Conservation (phyloP, 2,329 filamentous ascomycete genomes). For the Hypoxylon sp. region DNA sequence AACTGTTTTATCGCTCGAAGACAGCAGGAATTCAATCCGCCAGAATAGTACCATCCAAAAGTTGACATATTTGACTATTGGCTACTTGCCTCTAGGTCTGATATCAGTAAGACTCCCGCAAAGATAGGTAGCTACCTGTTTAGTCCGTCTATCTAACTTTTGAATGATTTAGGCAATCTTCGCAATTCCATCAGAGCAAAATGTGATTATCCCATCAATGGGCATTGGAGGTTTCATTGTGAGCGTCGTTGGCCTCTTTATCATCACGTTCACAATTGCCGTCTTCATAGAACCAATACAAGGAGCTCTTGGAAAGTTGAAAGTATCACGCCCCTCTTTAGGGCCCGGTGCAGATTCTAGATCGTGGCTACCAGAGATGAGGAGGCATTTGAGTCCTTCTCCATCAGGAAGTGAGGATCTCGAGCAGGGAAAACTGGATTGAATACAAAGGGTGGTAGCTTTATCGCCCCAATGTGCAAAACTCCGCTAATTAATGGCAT, state of each 20-base stretch:
- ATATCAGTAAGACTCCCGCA: slow-evolving; percentile 9
- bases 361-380: not conserved
- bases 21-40: slow-evolving; percentile 14
- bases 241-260: slow-evolving; percentile 17
- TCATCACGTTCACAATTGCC: slow-evolving; percentile 18
- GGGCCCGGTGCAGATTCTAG: not conserved
- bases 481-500: too few relatives aligned
- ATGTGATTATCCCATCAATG: slow-evolving; percentile 33
- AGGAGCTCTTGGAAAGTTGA: not conserved
- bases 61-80: slow-evolving; percentile 35
- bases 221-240: slow-evolving; percentile 23
- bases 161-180: slow-evolving; percentile 29
- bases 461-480: too few relatives aligned
- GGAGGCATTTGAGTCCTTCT: not conserved
- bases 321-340: not conserved
- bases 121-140: too few relatives aligned
- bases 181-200: slow-evolving; percentile 33
- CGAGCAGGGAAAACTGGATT: not conserved
- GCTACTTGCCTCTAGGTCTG: slow-evolving; percentile 29
- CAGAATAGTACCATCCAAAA: slow-evolving; percentile 35
- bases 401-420: not conserved
- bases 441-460: not conserved
- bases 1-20: slow-evolving; percentile 16
- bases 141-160: not conserved
- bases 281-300: slow-evolving; percentile 4